These are phyloP conservation scores for Mycosphaerella sp. DNA, from an alignment of 2,329 filamentous ascomycete species.

Conservation along the genomic window DNA sequence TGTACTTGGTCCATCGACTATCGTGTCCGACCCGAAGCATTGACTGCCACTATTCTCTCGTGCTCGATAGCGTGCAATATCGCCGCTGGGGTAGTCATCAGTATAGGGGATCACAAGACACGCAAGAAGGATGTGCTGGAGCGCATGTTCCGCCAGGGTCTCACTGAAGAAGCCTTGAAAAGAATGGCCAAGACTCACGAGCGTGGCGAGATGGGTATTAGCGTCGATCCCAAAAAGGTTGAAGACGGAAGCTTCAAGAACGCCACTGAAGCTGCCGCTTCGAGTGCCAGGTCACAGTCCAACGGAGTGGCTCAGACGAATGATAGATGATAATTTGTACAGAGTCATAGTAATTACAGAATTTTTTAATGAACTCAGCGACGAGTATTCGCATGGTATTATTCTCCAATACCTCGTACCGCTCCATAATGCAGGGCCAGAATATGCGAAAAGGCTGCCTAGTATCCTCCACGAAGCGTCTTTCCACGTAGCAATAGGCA, in stretches of 20 bases:
- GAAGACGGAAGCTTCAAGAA: slow-evolving; percentile 19
- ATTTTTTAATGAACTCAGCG: neutral
- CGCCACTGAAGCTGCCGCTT: slow-evolving; percentile 5
- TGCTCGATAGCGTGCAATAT: slow-evolving; percentile 74
- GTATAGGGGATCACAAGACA: slow-evolving; percentile 66
- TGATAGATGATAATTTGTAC: slow-evolving; percentile 4
- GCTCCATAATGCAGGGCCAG: no score
- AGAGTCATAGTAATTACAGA: slow-evolving; percentile 3
- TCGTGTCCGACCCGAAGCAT: slow-evolving; percentile 59
- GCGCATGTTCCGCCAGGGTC: slow-evolving; percentile 66
- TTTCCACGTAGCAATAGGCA: no score
- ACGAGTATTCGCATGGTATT: neutral
- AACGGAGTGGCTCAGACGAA: slow-evolving; percentile 2
- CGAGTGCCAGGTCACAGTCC: slow-evolving; percentile 2
- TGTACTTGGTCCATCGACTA: slow-evolving; percentile 75
- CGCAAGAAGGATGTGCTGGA: slow-evolving; percentile 82
- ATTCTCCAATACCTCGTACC: no score
- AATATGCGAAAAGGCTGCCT: no score
- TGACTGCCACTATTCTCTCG: slow-evolving; percentile 76
- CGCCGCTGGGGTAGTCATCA: slow-evolving; percentile 68
- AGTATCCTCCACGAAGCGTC: no score
- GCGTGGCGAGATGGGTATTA: slow-evolving; percentile 17
- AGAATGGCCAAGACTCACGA: slow-evolving; percentile 34
- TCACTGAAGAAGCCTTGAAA: slow-evolving; percentile 61
- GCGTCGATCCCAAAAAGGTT: slow-evolving; percentile 16